These are phyloP conservation scores for Tremella fuciformis DNA, from an alignment of 768 basidiomycete genomes.

Conservation along the genomic window DNA sequence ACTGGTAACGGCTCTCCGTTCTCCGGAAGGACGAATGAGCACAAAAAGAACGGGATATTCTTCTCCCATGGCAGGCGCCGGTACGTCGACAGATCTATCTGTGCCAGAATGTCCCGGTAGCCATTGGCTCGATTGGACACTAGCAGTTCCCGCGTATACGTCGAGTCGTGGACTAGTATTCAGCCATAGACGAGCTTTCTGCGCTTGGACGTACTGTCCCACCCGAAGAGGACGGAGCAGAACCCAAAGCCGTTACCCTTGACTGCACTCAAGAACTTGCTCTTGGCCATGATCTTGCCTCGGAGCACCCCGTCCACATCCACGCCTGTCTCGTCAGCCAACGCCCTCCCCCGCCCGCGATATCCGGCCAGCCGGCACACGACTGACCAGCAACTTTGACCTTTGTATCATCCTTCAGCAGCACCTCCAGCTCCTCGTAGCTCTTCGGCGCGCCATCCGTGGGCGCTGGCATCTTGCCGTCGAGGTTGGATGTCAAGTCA, in stretches of 20 bases:
- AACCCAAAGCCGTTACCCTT: constrained; percentile 79
- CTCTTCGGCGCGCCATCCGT: constrained; percentile 57
- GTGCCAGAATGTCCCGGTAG: constrained; percentile 81
- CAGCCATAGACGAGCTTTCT: constrained; percentile 3
- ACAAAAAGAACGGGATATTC: constrained; percentile 86
- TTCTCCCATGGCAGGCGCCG: constrained; percentile 90
- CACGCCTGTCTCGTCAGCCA: constrained; percentile 35
- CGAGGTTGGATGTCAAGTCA: constrained; percentile 12
- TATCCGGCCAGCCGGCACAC: neutral
- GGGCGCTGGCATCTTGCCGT: constrained; percentile 29
- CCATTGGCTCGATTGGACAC: constrained; percentile 92
- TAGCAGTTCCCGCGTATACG: constrained; percentile 78
- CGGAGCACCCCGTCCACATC: constrained; percentile 85
- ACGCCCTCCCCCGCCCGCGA: neutral
- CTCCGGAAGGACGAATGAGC: constrained; percentile 84
- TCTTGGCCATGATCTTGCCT: constrained; percentile 91
- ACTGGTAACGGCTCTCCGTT: constrained; percentile 73
- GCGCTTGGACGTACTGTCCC: constrained; percentile 34
- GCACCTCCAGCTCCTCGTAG: constrained; percentile 59
- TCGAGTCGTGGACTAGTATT: constrained; percentile 86
- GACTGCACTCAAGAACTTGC: constrained; percentile 81
- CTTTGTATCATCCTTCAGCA: constrained; percentile 68
- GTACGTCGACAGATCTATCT: constrained; percentile 80
- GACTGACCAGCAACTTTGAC: constrained; percentile 86
- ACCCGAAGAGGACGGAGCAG: constrained; percentile 77